Base-by-base conservation (phyloP, 2,329 filamentous ascomycete species). In the Trichoderma semiorbis region DNA sequence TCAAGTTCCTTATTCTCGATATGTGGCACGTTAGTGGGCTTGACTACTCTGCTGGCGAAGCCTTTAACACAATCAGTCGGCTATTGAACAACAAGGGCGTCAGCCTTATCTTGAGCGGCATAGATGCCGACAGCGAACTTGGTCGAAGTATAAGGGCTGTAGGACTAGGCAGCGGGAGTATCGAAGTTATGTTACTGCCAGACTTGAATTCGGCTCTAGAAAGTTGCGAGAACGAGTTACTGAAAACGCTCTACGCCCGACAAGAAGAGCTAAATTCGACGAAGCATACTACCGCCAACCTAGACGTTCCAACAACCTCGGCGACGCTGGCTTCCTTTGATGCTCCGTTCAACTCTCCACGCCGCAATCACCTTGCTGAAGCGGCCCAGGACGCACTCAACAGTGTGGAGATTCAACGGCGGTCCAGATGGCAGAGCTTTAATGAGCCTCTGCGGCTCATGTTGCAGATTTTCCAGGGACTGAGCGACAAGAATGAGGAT, bases 21-120 rank as follows among this genome's bases (percentile, higher is more conserved):
- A 88, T 99, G 76, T 91, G 90, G 74, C 92, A 96, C 74, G 96
- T 99, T 55, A 95, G 92, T 16, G 96, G 95, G 8, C 89, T 98
- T 26, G 96, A 99, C 81, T 99, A 97, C 80, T 98, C 95, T 0
- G 95, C 96, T 1, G 95, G 94, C 1, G 96, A 99, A 80, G 96
- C 93, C 0, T 98, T 99, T 79, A 94, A 93, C 72, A 92, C 95
- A 16, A 94, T 99, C 81, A 96, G 95, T 78, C 90, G 96, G 26
- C 87, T 98, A 24, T 85, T 98, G 3, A 85, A 90, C 73, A 90
- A 91, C 74, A 93, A 93, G 78, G 90, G 90, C 30, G 93, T 99
- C 43, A 88, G 91, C 71, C 88, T 98, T 72, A 89, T 96, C 16
- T 86, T 99, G 71, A 96, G 94, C 68, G 93, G 95, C 2, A 89